phyloP scores from a whole-genome alignment of 2,329 filamentous ascomycete genomes.

The Helicocarpus griseus region DNA sequence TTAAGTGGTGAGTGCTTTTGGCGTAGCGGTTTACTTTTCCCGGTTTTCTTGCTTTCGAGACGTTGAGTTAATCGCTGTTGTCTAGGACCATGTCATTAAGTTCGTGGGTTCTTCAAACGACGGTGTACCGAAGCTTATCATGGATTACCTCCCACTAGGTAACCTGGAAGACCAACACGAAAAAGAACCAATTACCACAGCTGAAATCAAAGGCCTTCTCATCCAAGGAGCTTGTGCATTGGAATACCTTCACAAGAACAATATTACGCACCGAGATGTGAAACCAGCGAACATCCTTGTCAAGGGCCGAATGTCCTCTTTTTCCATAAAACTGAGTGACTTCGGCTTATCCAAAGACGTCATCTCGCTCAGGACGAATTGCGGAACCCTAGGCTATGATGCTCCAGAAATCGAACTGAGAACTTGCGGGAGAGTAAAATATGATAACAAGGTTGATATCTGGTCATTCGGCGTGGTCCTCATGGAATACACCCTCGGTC shows the following conservation, averaged over 20 bases:
- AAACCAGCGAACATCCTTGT: constrained; percentile 16
- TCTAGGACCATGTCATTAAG: constrained; percentile 9
- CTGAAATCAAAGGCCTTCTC: constrained; percentile 1
- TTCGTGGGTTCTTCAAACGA: constrained; percentile 2
- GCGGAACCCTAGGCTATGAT: neutral
- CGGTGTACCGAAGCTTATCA: constrained; percentile 1
- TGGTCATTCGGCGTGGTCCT: constrained; percentile 14
- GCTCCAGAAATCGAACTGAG: neutral
- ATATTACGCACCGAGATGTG: constrained; percentile 15
- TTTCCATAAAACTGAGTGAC: constrained; percentile 11
- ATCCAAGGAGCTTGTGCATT: constrained; percentile 6
- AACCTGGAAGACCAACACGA: neutral
- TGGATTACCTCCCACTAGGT: constrained; percentile 7
- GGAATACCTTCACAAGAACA: constrained; percentile 10
- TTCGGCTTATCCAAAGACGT: constrained; percentile 11
- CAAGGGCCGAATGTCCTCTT: neutral
- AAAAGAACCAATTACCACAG: neutral
- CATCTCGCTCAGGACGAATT: neutral
- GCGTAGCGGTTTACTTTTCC: neutral
- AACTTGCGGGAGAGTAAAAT: neutral
- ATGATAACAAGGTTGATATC: constrained; percentile 12
- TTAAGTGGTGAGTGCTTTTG: no score
- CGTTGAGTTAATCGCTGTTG: no score
- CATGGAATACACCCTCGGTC: constrained; percentile 5
- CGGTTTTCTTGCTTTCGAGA: no score